Percentiles rank a stretch among this genome's conserved stretches.
Evolutionary conservation across 1,284 basidiomycete species (phyloP).

Genomic region (Trichosporon faecale): DNA sequence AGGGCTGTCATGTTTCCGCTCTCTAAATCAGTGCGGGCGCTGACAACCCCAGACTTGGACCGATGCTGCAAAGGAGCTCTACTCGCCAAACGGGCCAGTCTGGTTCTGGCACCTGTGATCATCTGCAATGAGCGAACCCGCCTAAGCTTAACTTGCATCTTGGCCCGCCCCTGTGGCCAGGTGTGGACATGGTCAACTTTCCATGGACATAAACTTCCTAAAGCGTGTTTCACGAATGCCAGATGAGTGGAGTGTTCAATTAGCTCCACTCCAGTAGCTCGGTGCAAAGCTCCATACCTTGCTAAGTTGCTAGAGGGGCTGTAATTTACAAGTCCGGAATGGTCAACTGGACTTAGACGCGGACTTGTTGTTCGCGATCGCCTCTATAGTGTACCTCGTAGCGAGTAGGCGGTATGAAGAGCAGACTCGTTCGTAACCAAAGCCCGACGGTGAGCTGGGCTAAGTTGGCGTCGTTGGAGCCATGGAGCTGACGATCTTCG

Average conservation of each 20-base stretch:
- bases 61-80: slow-evolving; percentile 34
- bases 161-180: not conserved
- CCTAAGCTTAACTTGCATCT: too few species aligned
- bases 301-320: not conserved
- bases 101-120: slow-evolving; percentile 40
- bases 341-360: not conserved
- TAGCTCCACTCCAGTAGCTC: not conserved
- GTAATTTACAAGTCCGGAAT: slow-evolving; percentile 1
- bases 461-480: not conserved
- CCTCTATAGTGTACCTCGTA: not conserved
- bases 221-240: not conserved
- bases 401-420: not conserved
- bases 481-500: not conserved
- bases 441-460: too few species aligned
- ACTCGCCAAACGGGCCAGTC: slow-evolving; percentile 42
- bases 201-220: too few species aligned
- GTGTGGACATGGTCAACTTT: not conserved
- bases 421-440: not conserved
- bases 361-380: not conserved
- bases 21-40: not conserved
- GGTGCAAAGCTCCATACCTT: not conserved
- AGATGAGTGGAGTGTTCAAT: not conserved
- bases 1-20: not conserved
- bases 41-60: slow-evolving; percentile 35
- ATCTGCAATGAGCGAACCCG: not conserved